A percentile compares a stretch with the other conserved stretches of the same genome.
These are phyloP conservation scores for Kregervanrija fluxuum DNA, from an alignment of 805 yeast genomes.

Conservation along the genomic window DNA sequence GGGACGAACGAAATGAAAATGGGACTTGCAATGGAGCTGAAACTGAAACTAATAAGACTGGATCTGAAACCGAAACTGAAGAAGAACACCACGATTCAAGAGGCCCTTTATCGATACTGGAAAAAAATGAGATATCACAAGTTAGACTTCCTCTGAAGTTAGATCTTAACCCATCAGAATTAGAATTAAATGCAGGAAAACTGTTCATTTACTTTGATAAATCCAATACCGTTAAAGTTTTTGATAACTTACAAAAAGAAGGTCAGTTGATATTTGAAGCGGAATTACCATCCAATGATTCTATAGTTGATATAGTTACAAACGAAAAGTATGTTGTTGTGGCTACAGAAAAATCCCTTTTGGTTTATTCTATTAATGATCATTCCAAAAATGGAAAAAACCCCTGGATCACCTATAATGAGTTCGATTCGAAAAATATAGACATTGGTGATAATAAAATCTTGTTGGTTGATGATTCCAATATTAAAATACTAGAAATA, in stretches of 20 bases:
- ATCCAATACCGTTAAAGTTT: conserved; percentile 14
- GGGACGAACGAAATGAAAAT: background rate
- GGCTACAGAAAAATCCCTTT: conserved; percentile 8
- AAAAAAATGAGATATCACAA: background rate
- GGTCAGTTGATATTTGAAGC: conserved; percentile 2
- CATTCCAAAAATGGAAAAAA: background rate
- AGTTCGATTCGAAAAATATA: conserved; percentile 1
- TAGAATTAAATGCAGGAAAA: conserved; percentile 8
- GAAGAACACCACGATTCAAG: background rate
- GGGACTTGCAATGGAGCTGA: background rate
- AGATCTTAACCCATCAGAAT: conserved; percentile 1
- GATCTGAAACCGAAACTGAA: background rate
- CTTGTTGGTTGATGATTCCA: conserved; percentile 12
- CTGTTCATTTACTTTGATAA: conserved; percentile 17
- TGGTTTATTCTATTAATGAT: conserved; percentile 7
- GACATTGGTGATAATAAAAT: conserved; percentile 12
- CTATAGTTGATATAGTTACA: conserved; percentile 13
- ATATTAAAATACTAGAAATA: conserved; percentile 14
- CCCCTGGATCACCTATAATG: background rate
- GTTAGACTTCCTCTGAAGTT: background rate
- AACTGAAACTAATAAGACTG: background rate
- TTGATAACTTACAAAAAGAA: conserved; percentile 10
- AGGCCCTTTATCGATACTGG: background rate
- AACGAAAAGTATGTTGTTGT: conserved; percentile 12
- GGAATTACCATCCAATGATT: conserved; percentile 3